Base-by-base conservation (phyloP, 2,329 filamentous ascomycete species). In the Aspergillus sp. region DNA sequence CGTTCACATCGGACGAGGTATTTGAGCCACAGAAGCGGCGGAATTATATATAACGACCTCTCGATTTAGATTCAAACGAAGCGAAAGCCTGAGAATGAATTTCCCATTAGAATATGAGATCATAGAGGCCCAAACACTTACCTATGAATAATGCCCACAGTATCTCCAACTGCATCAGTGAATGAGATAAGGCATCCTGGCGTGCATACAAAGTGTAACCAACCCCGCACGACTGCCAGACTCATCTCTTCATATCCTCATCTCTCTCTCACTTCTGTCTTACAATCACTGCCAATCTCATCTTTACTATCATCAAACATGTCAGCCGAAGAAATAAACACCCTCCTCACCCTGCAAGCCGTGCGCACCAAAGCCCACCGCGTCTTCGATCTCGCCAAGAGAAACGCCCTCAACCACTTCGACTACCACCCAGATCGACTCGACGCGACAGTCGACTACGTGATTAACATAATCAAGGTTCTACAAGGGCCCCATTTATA, bases 391-490 rank as follows among this genome's bases (percentile, higher is more conserved):
- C 70, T 72, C 1, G 79, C 79, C n/a, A 67, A 75, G 55, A 59
- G 68, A 4, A 73, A 73, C 3, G 64, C 70, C 6, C 64, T 82
- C 33, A 73, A 67, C 59, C 76, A 80, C 62, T 82, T 81, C 52
- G 68, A 76, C 9, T 76, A 77, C 46, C 70, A 78, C 9, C 64
- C 71, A 17, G 67, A 72, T 6, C 71, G 70, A 14, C 70, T 81
- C 68, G 62, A 67, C 14, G 66, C 70, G 14, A 75, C 74, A 11
- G 78, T 74, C 2, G 73, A 79, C 17, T 81, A 77, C 46, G 79
- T 82, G 2, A 66, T 68, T 8, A 65, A 65, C 8, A 70, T 81
- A 17, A 82, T 81, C 25, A 69, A 76, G 58, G 79, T 81, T 63
- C 58, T 19, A 17, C 6, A 19, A n/a, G 12, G 6, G 1, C n/a